phyloP scores from a whole-genome alignment of 2,329 filamentous ascomycete species.

The Ascochyta rabiei region DNA sequence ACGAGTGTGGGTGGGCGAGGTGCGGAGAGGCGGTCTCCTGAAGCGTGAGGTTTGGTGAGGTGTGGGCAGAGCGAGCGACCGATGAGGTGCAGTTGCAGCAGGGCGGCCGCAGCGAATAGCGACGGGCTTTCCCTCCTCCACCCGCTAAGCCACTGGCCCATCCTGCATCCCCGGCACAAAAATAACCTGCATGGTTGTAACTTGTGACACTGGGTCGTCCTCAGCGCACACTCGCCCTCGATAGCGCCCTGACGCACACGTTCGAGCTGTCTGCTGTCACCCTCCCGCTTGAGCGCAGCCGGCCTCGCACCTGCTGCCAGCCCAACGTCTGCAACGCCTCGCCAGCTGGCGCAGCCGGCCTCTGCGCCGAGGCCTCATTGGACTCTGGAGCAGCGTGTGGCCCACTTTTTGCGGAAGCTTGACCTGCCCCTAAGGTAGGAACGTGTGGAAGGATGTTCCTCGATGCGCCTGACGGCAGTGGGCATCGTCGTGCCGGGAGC shows the following conservation, averaged over 20 bases:
- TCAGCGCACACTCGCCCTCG: constrained; percentile 19
- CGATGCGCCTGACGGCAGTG: constrained; percentile 8
- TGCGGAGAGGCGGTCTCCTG: constrained; percentile 11
- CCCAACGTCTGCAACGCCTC: constrained; percentile 10
- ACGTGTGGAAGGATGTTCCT: constrained; percentile 9
- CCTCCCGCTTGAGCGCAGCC: background rate
- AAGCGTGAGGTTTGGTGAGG: constrained; percentile 5
- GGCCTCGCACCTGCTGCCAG: constrained; percentile 5
- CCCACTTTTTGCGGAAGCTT: constrained; percentile 13
- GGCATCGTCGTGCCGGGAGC: constrained; percentile 9
- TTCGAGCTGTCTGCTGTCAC: constrained; percentile 11
- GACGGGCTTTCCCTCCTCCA: constrained; percentile 12
- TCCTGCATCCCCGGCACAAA: constrained; percentile 31
- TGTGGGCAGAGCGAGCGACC: constrained; percentile 11
- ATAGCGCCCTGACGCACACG: constrained; percentile 15
- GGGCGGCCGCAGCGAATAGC: constrained; percentile 10
- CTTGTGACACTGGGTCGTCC: constrained; percentile 32
- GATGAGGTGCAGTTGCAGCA: constrained; percentile 15
- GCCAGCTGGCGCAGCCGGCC: background rate
- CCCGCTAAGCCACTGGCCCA: constrained; percentile 26
- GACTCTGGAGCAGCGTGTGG: constrained; percentile 12
- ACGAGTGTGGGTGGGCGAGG: constrained; percentile 14
- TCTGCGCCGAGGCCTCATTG: constrained; percentile 10
- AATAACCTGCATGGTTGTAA: constrained; percentile 36
- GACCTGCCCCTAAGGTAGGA: constrained; percentile 14